Base-by-base conservation (phyloP, 345 rosid genomes). In the Eucalyptus pauciflora region DNA sequence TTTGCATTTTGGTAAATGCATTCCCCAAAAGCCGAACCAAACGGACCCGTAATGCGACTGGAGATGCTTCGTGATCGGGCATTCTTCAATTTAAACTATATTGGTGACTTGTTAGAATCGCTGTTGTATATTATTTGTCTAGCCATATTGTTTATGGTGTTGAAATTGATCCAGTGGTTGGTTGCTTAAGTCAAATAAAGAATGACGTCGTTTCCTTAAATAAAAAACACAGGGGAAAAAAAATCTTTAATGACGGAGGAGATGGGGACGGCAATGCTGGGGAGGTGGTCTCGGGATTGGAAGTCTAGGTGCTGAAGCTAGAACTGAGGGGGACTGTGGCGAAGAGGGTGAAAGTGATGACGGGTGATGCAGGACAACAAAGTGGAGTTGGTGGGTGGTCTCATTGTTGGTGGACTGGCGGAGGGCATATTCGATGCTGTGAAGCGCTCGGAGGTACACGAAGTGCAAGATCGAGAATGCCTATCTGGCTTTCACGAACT, bases 401-500 rank as follows among this genome's bases (percentile, higher is more conserved):
- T 5, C 67, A 13, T 93, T 94, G 92, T 88, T 83, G n/a, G 99
- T 93, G 93, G 96, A 96, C 88, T 93, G 92, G 62, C 95, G 91
- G 81, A 96, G 98, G 50, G 98, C 95, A 46, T 98, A 90, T 87
- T 97, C 98, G 87, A 91, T 96, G 67, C 67, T 60, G 15, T 60
- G 67, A 27, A 60, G 67, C 67, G 67, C 67, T 27, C 67, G 31
- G 67, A 60, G 67, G 67, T 60, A 25, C 67, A 5, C 27, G 31
- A 27, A 27, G 67, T 27, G n/a, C 31, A 27, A 60, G 67, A 60
- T 27, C 67, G 2, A 60, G n/a, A 60, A 60, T 60, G 15, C 67
- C 31, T 56, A 10, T 22, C 62, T 56, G 62, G 62, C 14, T 60
- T 60, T 60, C 31, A 11, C 15, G 3, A 60, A 60, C n/a, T 60